Conservation (phyloP, 306 rosid species). For the Delonix regia region DNA sequence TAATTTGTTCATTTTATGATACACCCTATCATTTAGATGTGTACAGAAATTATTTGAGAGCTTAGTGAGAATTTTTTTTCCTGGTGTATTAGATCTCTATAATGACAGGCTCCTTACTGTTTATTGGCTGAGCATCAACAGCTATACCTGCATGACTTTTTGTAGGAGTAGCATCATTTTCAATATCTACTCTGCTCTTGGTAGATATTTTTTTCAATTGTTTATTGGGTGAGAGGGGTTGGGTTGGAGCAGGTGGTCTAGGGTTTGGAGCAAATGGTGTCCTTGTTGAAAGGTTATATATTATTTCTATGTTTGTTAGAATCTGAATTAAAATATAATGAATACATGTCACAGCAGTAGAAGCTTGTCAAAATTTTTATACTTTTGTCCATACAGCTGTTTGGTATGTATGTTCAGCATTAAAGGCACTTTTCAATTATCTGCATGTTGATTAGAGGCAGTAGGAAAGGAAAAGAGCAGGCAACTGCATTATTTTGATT, state of each 20-base stretch:
- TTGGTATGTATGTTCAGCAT: background rate
- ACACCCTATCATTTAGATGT: conserved; percentile 10
- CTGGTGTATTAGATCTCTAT: background rate
- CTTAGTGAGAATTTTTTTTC: background rate
- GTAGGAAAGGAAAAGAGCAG: background rate
- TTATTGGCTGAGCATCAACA: background rate
- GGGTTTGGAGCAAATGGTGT: conserved; percentile 6
- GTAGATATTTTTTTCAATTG: conserved; percentile 19
- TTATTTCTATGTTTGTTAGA: conserved; percentile 18
- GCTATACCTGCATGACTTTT: conserved; percentile 1
- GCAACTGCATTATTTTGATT: background rate
- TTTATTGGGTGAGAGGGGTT: conserved; percentile 2
- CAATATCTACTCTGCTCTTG: conserved; percentile 25
- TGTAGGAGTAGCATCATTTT: background rate
- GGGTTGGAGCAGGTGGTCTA: conserved; percentile 14
- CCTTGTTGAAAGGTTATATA: conserved; percentile 15
- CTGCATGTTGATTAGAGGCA: background rate
- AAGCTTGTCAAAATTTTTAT: conserved; percentile 10
- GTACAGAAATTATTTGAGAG: background rate
- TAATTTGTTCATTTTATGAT: conserved; percentile 9
- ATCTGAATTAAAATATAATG: background rate
- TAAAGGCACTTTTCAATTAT: background rate
- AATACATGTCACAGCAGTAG: conserved; percentile 6
- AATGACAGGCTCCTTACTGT: conserved; percentile 27
- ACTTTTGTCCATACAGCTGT: background rate